Evolutionary conservation across 2,329 filamentous ascomycete species (phyloP), one percentile per base, ranked within the genome.

Genomic region (Talaromyces sp.): DNA sequence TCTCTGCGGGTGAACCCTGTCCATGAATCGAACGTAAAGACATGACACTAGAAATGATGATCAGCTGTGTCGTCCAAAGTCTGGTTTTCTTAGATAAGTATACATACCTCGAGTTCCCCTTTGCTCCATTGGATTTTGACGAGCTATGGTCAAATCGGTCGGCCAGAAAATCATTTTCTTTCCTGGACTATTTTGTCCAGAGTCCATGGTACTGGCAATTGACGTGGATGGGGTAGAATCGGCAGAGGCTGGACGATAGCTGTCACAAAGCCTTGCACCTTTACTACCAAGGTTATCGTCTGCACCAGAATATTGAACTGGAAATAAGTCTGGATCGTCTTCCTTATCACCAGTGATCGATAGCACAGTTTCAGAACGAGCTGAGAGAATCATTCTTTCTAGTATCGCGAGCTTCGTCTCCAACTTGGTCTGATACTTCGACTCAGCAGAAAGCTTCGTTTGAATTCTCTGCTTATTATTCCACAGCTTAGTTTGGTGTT

Each of bases 11-110:
- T 82, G 69, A 47, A 82, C 74, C 11, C 81, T 70, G 48, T 82
- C 74, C 56, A 69, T 81, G 66, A 77, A 83, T 6, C 80, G 79
- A 20, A 96, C 76, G 66, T 94, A 96, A 71, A 96, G 90, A 75
- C 91, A 96, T 42, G 91, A 91, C 19, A 93, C 85, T 66, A 81
- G 41, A 39, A 24, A 32, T 44, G 17, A 64, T 75, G 14, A 8
- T 13, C 10, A 20, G 22, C 4, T 9, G 37, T 17, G 19, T 19
- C 16, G 14, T 14, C 14, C 3, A 22, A 32, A 3, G 24, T 10
- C 14, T 30, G n/a, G n/a, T n/a, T n/a, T n/a, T n/a, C n/a, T n/a
- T n/a, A n/a, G n/a, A n/a, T n/a, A n/a, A n/a, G n/a, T 37, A 9
- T 5, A 37, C 35, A 5, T 37, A 37, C 35, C 35, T 37, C 35